A percentile compares a stretch with the other conserved stretches of the same genome.
These are phyloP conservation scores for Rhizopogon roseolus DNA, from an alignment of 768 basidiomycete species.

Conservation along the genomic window DNA sequence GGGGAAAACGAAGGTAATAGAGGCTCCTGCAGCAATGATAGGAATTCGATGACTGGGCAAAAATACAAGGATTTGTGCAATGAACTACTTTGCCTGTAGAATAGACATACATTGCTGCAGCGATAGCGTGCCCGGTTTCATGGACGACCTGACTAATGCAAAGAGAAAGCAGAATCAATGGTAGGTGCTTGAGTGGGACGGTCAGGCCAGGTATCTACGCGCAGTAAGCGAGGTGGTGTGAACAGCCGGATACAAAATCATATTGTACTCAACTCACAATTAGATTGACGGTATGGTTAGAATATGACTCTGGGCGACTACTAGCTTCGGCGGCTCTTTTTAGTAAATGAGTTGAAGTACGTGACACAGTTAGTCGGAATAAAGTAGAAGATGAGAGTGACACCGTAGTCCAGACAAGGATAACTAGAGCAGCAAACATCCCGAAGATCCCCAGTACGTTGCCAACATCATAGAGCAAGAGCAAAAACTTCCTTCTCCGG, in stretches of 20 bases:
- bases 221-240: background rate
- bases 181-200: slow-evolving; percentile 68
- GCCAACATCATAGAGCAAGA: slow-evolving; percentile 47
- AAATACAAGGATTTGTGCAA: background rate
- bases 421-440: slow-evolving; percentile 36
- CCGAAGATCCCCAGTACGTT: slow-evolving; percentile 40
- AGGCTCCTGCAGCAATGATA: slow-evolving; percentile 54
- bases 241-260: background rate
- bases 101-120: slow-evolving; percentile 63
- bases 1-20: slow-evolving; percentile 60
- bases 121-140: slow-evolving; percentile 75
- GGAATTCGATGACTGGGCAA: slow-evolving; percentile 56
- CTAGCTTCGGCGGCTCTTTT: background rate
- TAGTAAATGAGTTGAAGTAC: background rate
- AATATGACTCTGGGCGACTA: background rate
- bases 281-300: slow-evolving; percentile 14
- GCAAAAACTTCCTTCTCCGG: slow-evolving; percentile 22
- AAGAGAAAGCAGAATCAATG: slow-evolving; percentile 58
- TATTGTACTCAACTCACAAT: slow-evolving; percentile 23
- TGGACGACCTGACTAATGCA: slow-evolving; percentile 67
- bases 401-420: slow-evolving; percentile 33
- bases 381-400: slow-evolving; percentile 16
- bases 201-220: slow-evolving; percentile 78
- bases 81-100: background rate
- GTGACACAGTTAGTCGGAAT: background rate